Conservation (phyloP, 805 yeast genomes). For the Hanseniaspora singularis region DNA sequence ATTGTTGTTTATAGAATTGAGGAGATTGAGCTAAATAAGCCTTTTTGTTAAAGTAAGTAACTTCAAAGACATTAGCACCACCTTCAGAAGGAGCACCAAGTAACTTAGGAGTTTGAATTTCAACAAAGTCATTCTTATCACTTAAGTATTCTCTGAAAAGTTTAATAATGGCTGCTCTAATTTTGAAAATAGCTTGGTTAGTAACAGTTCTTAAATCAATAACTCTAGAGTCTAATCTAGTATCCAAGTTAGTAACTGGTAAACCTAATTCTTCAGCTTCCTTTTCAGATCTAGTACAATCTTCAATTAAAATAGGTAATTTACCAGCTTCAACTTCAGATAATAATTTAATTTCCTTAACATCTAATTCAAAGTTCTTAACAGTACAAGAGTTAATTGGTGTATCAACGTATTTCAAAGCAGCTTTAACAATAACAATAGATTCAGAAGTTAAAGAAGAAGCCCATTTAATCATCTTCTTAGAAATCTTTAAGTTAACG, state of each 20-base stretch:
- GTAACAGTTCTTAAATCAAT: constrained; percentile 94
- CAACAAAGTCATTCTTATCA: constrained; percentile 52
- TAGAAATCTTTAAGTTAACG: constrained; percentile 58
- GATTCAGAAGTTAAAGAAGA: constrained; percentile 76
- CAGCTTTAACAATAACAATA: constrained; percentile 83
- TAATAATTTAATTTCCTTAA: constrained; percentile 60
- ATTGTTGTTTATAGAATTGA: constrained; percentile 93
- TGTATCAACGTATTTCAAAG: constrained; percentile 71
- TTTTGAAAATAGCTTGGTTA: constrained; percentile 92
- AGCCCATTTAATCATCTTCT: constrained; percentile 95
- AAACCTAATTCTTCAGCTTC: constrained; percentile 85
- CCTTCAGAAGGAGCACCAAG: constrained; percentile 96
- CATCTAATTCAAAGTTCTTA: constrained; percentile 76
- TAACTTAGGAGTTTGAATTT: constrained; percentile 92
- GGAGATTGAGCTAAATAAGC: constrained; percentile 97
- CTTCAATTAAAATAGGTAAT: constrained; percentile 90
- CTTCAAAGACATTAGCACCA: constrained; percentile 93
- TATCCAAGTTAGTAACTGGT: constrained; percentile 91
- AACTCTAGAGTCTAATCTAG: constrained; percentile 88
- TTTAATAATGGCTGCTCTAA: constrained; percentile 78
- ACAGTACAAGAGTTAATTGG: constrained; percentile 81
- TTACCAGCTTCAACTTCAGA: constrained; percentile 75
- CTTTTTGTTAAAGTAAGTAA: constrained; percentile 79
- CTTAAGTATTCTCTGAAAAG: constrained; percentile 81
- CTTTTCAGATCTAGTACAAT: constrained; percentile 87